Evolutionary conservation across 1,139 yeast species (phyloP).

Genomic region (Lodderomyces parapsilosis): DNA sequence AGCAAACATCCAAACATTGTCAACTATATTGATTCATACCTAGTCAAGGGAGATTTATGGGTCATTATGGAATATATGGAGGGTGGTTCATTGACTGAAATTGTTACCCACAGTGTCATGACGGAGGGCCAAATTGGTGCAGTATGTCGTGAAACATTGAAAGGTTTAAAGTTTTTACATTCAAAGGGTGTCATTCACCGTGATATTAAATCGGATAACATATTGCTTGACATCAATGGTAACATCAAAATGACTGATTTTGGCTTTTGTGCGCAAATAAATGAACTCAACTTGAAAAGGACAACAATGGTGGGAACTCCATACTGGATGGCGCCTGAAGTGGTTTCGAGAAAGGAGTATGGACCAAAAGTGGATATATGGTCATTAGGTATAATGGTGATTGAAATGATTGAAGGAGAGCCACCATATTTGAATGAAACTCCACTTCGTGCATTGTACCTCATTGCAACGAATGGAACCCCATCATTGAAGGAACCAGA

Average conservation of each 20-base stretch:
- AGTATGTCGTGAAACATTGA: slow-evolving; percentile 86
- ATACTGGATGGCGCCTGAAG: slow-evolving; percentile 99
- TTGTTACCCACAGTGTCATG: slow-evolving; percentile 92
- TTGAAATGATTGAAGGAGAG: slow-evolving; percentile 98
- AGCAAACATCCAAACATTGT: slow-evolving; percentile 89
- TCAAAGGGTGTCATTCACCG: slow-evolving; percentile 94
- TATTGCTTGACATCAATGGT: slow-evolving; percentile 77
- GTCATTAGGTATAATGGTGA: slow-evolving; percentile 96
- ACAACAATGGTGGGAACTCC: slow-evolving; percentile 99
- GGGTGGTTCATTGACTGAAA: slow-evolving; percentile 95
- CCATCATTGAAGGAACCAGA: slow-evolving; percentile 91
- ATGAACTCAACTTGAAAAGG: slow-evolving; percentile 79
- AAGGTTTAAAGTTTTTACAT: slow-evolving; percentile 84
- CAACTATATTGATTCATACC: slow-evolving; percentile 82
- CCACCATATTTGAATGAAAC: slow-evolving; percentile 97
- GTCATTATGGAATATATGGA: slow-evolving; percentile 98
- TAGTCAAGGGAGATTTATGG: slow-evolving; percentile 80
- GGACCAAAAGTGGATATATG: slow-evolving; percentile 98
- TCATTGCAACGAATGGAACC: slow-evolving; percentile 95
- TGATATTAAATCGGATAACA: slow-evolving; percentile 94
- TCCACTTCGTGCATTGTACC: slow-evolving; percentile 84
- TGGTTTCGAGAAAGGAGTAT: slow-evolving; percentile 87
- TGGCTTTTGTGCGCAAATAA: slow-evolving; percentile 95
- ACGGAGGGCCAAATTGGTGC: slow-evolving; percentile 98
- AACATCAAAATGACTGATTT: slow-evolving; percentile 87